Base-by-base conservation (phyloP, 805 yeast species). In the Metschnikowia picachoensis region DNA sequence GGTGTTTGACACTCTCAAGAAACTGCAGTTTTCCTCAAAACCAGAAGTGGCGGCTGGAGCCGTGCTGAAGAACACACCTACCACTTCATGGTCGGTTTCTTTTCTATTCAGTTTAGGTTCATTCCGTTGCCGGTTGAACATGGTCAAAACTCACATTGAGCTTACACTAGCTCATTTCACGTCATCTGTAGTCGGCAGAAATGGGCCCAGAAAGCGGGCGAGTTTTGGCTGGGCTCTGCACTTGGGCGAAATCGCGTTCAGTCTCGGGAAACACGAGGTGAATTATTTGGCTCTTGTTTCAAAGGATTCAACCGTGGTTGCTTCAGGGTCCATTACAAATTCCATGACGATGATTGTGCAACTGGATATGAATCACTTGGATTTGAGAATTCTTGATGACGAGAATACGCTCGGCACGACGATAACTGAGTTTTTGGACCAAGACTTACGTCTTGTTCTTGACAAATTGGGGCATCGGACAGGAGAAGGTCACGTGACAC, bases 61-160 rank as follows among this genome's bases (percentile, higher is more conserved):
- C 27, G 13, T 30, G 27, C 10, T n/a, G 33, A 16, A 6, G n/a
- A 17, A 12, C 33, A 34, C 16, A 20, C 17, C 15, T 14, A 15
- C 12, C 34, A 9, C 31, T 14, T 5, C 28, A 16, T 34, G 15
- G 10, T 11, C 25, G 5, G 13, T 38, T 16, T 43, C 41, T 7
- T 14, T 44, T 2, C 16, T 46, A 15, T 29, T 50, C 25, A 43
- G 43, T 25, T 37, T 54, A 28, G 47, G 44, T 13, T 44, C 50
- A 11, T 30, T 44, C 29, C 47, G 43, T 16, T 35, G 34, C 14
- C 37, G 46, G 6, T 12, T 47, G 14, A 33, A 37, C 29, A 37
- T 47, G 16, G 35, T 37, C 12, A 41, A 38, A 33, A 52, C 50
- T 1, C 41, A 36, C 20, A 14, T 45, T 8, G 55, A 50, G n/a